phyloP scores from a whole-genome alignment of 768 basidiomycete species.

The Pleurotus pulmonarius region DNA sequence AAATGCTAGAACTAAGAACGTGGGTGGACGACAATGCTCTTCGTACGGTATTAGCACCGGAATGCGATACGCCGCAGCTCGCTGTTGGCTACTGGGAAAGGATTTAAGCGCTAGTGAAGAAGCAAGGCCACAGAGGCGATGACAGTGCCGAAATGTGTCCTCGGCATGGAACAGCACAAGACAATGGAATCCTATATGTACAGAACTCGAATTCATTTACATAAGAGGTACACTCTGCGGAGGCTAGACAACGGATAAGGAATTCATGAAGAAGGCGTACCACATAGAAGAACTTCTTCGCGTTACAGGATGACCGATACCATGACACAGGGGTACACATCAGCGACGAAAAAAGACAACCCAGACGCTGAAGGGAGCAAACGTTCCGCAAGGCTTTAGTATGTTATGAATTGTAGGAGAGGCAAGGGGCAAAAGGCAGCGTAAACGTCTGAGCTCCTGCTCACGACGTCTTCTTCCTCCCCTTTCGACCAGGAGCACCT shows the following conservation, averaged over 20 bases:
- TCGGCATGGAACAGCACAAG: background rate
- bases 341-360: background rate
- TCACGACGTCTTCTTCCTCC: slow-evolving; percentile 31
- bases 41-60: too few species aligned
- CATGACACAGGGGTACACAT: background rate
- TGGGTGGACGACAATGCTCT: too few species aligned
- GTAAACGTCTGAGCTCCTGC: background rate
- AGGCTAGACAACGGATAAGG: background rate
- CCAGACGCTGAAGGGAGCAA: background rate
- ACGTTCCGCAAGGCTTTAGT: background rate
- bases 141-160: background rate
- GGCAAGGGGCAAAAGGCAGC: background rate
- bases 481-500: slow-evolving; percentile 29
- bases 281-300: background rate
- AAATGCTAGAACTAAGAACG: background rate
- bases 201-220: background rate
- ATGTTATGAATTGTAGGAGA: background rate
- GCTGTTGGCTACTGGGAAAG: too few species aligned
- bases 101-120: background rate
- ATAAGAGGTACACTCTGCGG: background rate
- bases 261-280: background rate
- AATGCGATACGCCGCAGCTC: too few species aligned
- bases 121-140: background rate
- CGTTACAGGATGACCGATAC: background rate
- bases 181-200: too few species aligned